phyloP scores from a whole-genome alignment of 2,329 filamentous ascomycete species.

The Fusarium burgessii region DNA sequence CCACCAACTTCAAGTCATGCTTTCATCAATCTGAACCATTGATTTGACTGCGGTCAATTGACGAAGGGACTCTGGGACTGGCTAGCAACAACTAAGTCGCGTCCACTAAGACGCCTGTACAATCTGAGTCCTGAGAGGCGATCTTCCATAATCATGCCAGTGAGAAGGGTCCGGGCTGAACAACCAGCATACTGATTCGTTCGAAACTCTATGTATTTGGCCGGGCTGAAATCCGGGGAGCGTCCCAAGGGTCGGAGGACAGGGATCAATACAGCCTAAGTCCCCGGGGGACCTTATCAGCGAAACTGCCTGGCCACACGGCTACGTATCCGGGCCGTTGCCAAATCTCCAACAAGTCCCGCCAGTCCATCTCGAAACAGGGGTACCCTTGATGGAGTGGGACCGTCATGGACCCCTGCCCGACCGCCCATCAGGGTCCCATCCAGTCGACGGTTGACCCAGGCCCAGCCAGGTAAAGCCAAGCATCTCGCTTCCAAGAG shows the following conservation, averaged over 20 bases:
- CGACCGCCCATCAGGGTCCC: conserved; percentile 44
- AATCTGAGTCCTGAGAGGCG: conserved; percentile 38
- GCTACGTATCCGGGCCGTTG: conserved; percentile 53
- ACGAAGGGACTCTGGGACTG: conserved; percentile 20
- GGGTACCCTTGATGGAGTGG: conserved; percentile 27
- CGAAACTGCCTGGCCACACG: conserved; percentile 50
- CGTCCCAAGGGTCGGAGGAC: conserved; percentile 45
- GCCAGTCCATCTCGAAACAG: conserved; percentile 33
- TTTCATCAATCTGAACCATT: conserved; percentile 17
- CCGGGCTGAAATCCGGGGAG: conserved; percentile 52
- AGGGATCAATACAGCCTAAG: conserved; percentile 46
- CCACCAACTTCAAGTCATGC: conserved; percentile 7
- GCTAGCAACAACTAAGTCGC: conserved; percentile 31
- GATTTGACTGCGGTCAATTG: conserved; percentile 18
- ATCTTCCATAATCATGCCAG: conserved; percentile 52
- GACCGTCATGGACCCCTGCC: conserved; percentile 9
- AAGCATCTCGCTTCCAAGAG: conserved; percentile 45
- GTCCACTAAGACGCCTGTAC: background rate
- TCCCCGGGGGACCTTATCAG: conserved; percentile 45
- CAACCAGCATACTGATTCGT: conserved; percentile 30
- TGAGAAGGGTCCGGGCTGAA: conserved; percentile 33
- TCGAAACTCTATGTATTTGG: conserved; percentile 36
- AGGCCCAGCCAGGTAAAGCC: conserved; percentile 39
- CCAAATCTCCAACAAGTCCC: conserved; percentile 45
- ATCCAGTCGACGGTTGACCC: conserved; percentile 23